A percentile compares a stretch with the other conserved stretches of the same genome.
Evolutionary conservation across 768 basidiomycete genomes (phyloP).

Genomic region (Xerocomus brunneocitrinus): DNA sequence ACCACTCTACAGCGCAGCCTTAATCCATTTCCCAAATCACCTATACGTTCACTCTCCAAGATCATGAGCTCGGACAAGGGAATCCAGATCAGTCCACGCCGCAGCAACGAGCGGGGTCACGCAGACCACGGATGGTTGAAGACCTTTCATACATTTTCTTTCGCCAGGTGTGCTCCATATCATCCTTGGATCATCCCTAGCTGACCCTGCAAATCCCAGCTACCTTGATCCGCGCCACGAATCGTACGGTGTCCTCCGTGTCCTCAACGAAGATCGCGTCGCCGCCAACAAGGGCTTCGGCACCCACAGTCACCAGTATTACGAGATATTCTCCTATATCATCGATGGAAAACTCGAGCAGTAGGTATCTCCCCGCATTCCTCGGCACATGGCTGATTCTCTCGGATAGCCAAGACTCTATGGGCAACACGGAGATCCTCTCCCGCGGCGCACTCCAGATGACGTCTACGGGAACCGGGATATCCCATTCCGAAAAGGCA

Average conservation of each 20-base stretch:
- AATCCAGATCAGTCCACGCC: constrained; percentile 46
- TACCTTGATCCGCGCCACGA: constrained; percentile 60
- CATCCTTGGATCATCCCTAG: constrained; percentile 6
- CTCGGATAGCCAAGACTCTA: constrained; percentile 69
- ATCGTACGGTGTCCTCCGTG: constrained; percentile 70
- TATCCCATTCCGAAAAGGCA: constrained; percentile 72
- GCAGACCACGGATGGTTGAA: constrained; percentile 86
- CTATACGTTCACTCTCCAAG: neutral
- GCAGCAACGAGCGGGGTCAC: constrained; percentile 60
- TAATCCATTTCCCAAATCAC: neutral
- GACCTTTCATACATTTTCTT: constrained; percentile 82
- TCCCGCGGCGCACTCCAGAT: constrained; percentile 88
- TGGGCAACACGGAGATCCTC: constrained; percentile 88
- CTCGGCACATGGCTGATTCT: neutral
- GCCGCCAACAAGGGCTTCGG: constrained; percentile 75
- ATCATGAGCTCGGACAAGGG: constrained; percentile 15
- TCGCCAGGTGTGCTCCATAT: constrained; percentile 50
- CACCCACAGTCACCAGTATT: constrained; percentile 76
- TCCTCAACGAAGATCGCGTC: constrained; percentile 94
- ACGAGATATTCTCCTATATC: constrained; percentile 91
- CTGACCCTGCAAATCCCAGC: constrained; percentile 24
- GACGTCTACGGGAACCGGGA: constrained; percentile 89
- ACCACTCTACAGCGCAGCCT: neutral
- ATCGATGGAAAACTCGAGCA: constrained; percentile 77
- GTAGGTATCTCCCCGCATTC: constrained; percentile 37